phyloP scores from a whole-genome alignment of 345 rosid genomes.

The Linum lewisii region DNA sequence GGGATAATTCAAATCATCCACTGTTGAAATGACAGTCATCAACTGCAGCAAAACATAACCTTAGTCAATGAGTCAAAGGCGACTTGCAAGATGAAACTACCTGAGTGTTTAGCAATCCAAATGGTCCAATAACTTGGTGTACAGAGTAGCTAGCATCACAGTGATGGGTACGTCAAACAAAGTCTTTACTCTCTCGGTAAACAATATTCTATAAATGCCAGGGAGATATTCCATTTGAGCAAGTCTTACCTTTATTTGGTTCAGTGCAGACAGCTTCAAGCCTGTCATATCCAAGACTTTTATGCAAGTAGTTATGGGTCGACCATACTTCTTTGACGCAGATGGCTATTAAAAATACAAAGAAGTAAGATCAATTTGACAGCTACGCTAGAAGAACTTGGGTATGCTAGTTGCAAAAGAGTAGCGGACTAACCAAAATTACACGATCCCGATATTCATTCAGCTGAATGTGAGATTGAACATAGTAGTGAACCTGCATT shows the following conservation, averaged over 20 bases:
- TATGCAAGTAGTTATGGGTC: constrained; percentile 75
- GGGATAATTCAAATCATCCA: constrained; percentile 94
- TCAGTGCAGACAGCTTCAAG: constrained; percentile 69
- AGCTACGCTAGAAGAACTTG: not conserved
- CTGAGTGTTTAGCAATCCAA: too few species aligned
- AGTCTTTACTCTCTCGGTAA: not conserved
- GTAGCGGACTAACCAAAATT: constrained; percentile 53
- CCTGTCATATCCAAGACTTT: constrained; percentile 96
- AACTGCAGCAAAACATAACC: constrained; percentile 41
- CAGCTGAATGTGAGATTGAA: constrained; percentile 93
- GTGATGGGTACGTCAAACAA: not conserved
- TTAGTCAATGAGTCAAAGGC: not conserved
- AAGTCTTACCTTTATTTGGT: constrained; percentile 64
- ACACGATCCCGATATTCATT: constrained; percentile 87
- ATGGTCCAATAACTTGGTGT: not conserved
- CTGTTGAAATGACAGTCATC: constrained; percentile 65
- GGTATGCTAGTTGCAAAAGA: not conserved
- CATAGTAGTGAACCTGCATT: constrained; percentile 70
- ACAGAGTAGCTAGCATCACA: too few species aligned
- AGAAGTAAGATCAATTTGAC: not conserved
- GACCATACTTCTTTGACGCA: constrained; percentile 57
- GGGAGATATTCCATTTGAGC: not conserved
- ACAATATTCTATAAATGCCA: too few species aligned
- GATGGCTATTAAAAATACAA: constrained; percentile 49
- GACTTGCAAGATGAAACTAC: too few species aligned